Evolutionary conservation across 2,329 filamentous ascomycete species (phyloP), one percentile per base, ranked within the genome.

Genomic region (Aspergillus quadrilineatus): DNA sequence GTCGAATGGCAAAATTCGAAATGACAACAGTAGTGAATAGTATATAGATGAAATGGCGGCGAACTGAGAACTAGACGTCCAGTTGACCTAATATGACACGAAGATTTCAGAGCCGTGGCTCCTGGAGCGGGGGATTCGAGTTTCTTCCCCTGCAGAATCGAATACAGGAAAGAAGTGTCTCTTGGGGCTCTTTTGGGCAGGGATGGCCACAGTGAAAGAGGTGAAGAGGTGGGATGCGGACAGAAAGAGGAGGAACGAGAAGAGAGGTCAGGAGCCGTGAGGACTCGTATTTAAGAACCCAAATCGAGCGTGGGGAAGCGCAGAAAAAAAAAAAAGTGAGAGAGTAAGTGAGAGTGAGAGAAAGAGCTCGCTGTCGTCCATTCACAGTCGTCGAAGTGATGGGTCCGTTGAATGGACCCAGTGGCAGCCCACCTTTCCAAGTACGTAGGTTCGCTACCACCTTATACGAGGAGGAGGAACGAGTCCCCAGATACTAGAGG

Each of bases 11-110:
- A 28, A 15, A 46, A 39, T 17, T 51, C 37, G 37, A 26, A 37
- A 37, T 51, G 37, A 45, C 17, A 52, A 55, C 48, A 59, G 46
- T 48, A 57, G 53, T 50, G 52, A 53, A 57, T 60, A 50, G 50
- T 59, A 53, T 59, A 46, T 58, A 57, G 34, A 60, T 44, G 26
- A 28, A 50, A 44, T 30, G 46, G 17, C 10, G 41, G 42, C 14
- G 45, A 50, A 34, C 36, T 51, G 44, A 58, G 34, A 55, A 45
- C 22, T 28, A 50, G 28, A 14, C 36, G 36, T 49, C 58, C 43
- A 44, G 39, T 52, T 39, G 49, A 50, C 45, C 49, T 58, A 50
- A 39, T 44, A 36, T 53, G 55, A 59, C 52, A 59, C 37, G 39
- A 46, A 50, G 22, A 34, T 29, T 12, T 55, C 36, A 17, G 26